These are phyloP conservation scores for Aspergillus bertholletiae DNA, from an alignment of 495 filamentous ascomycete genomes.

Conservation along the genomic window DNA sequence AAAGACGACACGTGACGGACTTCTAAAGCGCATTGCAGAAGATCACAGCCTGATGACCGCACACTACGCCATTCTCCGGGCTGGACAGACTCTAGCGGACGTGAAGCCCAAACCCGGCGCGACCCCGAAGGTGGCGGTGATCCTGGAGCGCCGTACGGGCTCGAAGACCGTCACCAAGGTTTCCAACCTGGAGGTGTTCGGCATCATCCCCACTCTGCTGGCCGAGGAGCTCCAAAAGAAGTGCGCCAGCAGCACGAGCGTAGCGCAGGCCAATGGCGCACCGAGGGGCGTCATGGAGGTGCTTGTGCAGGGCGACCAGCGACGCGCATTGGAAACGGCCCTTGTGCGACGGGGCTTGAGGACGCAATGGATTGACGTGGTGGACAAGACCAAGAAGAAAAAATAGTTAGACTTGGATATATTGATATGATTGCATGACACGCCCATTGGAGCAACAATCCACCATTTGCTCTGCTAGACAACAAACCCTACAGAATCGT, in stretches of 20 bases:
- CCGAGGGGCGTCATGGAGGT: constrained; percentile 67
- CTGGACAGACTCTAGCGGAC: constrained; percentile 44
- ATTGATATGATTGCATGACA: no score
- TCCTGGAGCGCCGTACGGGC: constrained; percentile 62
- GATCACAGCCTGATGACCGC: constrained; percentile 45
- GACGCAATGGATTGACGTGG: constrained; percentile 56
- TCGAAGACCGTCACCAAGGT: constrained; percentile 68
- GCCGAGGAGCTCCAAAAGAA: constrained; percentile 70
- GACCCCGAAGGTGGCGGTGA: constrained; percentile 56
- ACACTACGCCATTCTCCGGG: constrained; percentile 54
- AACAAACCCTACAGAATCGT: no score
- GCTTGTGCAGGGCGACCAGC: constrained; percentile 67
- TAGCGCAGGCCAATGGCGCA: constrained; percentile 57
- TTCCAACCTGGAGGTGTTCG: constrained; percentile 59
- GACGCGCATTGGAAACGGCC: constrained; percentile 55
- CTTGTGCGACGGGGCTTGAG: constrained; percentile 58
- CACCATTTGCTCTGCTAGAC: no score
- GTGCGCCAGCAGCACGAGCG: constrained; percentile 68
- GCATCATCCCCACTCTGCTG: constrained; percentile 55
- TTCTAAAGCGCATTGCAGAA: constrained; percentile 57
- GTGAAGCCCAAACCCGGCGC: constrained; percentile 62
- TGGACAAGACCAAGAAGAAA: constrained; percentile 72
- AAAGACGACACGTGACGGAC: constrained; percentile 57
- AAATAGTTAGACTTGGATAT: constrained; percentile 40
- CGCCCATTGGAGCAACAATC: no score